Evolutionary conservation across 75 land plant genomes (phyloP), one percentile per base, ranked within the genome.

Genomic region (Picea glauca): DNA sequence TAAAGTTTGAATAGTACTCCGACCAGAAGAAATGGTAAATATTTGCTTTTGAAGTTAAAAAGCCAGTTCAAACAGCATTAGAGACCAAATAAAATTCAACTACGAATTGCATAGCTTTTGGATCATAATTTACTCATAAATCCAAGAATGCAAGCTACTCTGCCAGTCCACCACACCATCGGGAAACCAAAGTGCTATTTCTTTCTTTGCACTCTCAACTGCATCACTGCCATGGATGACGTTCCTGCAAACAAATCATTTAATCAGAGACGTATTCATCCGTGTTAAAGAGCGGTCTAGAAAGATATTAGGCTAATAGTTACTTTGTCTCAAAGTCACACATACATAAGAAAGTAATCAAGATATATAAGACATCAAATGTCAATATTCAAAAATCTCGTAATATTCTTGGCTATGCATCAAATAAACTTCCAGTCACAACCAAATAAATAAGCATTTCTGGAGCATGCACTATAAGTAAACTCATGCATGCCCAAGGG

Each of bases 161-260:
- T 83, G 85, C 98, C 98, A 93, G 72, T 82, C 73, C 3, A 76
- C 84, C 68, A 86, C 60, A 9, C 96, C 96, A 11, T 93, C 98
- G 0, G 92, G 92, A 84, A 94, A 96, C 96, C 96, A 96, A 68
- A 96, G 82, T 0, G 92, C 91, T 80, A 96, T 94, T 81, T 94
- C 95, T 84, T 92, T 96, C 84, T 78, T 84, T 4, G 91, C 98
- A 85, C 90, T 96, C 76, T 90, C 94, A 40, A 90, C 87, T 3
- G 90, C 81, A 57, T 96, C 99, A 72, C 99, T 96, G 23, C 99
- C 99, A 68, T 96, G 99, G 68, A 96, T 96, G 21, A 96, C 87
- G 78, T 96, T 96, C 90, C 98, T 91, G 85, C 72, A 84, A 56
- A 50, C 17, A 21, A 72, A 0, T 14, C 50, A 70, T 40, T 15